A percentile compares a stretch with the other conserved stretches of the same genome.
These are phyloP conservation scores for Austropuccinia psidii DNA, from an alignment of 1,284 basidiomycete species.

Conservation along the genomic window DNA sequence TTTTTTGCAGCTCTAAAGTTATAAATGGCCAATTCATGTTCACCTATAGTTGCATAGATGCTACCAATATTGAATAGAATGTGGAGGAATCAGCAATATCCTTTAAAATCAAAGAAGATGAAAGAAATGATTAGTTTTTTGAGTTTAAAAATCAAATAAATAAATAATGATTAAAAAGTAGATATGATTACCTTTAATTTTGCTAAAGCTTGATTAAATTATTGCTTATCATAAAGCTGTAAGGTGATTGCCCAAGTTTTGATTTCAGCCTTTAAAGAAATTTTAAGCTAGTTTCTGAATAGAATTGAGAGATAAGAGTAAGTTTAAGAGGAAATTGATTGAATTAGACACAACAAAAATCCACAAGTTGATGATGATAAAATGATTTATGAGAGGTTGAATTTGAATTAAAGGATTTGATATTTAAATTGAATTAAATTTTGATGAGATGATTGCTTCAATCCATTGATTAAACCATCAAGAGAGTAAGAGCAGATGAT, in stretches of 20 bases:
- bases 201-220: slow-evolving; percentile 64
- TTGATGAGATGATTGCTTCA: no score
- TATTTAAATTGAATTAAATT: no score
- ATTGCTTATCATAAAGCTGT: slow-evolving; percentile 70
- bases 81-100: slow-evolving; percentile 70
- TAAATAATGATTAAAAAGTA: not conserved
- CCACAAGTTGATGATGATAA: no score
- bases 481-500: no score
- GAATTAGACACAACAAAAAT: no score
- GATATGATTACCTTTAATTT: slow-evolving; percentile 60
- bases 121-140: not conserved
- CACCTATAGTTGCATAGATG: slow-evolving; percentile 76
- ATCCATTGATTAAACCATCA: no score
- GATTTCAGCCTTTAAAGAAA: slow-evolving; percentile 58
- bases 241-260: slow-evolving; percentile 76
- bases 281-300: no score
- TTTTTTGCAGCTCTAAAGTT: slow-evolving; percentile 65
- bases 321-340: no score
- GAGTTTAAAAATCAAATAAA: slow-evolving; percentile 1
- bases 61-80: slow-evolving; percentile 82
- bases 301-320: no score
- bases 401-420: no score
- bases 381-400: no score
- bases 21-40: slow-evolving; percentile 65
- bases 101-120: slow-evolving; percentile 47